A percentile compares a stretch with the other conserved stretches of the same genome.
Evolutionary conservation across 495 filamentous ascomycete species (phyloP).

Genomic region (Aspergillus homomorphus): DNA sequence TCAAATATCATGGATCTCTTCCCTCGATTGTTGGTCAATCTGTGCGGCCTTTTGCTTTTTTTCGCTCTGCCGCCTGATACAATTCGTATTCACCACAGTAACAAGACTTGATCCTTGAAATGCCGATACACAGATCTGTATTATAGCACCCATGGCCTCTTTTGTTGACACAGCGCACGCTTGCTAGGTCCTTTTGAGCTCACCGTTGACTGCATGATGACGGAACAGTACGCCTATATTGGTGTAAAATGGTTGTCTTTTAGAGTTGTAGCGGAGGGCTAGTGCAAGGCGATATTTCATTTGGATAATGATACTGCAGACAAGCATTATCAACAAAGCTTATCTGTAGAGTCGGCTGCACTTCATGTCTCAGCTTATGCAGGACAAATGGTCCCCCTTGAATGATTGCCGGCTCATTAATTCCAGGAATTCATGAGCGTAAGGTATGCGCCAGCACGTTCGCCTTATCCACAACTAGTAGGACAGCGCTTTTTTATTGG

Average conservation of each 20-base stretch:
- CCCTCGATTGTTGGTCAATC: not conserved
- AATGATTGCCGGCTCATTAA: not conserved
- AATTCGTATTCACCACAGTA: not conserved
- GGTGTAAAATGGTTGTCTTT: not conserved
- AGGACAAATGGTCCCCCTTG: not conserved
- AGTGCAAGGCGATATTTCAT: not conserved
- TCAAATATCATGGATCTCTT: not conserved
- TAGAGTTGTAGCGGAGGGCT: not conserved
- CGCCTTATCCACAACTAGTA: not conserved
- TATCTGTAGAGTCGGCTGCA: not conserved
- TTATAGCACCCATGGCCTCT: not conserved
- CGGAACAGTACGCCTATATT: not conserved
- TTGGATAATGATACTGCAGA: not conserved
- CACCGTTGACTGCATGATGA: not conserved
- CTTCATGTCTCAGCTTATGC: not conserved
- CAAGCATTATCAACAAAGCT: not conserved
- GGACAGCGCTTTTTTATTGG: not conserved
- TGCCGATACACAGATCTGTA: not conserved
- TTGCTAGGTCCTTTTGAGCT: not conserved
- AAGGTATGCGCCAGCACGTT: conserved; percentile 5
- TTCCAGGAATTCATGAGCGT: conserved; percentile 1
- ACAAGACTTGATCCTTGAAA: not conserved
- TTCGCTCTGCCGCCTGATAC: not conserved
- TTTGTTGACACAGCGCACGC: no score
- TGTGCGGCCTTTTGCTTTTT: not conserved